Conservation (phyloP, 768 basidiomycete species). For the Leucosporidium yakuticum region DNA sequence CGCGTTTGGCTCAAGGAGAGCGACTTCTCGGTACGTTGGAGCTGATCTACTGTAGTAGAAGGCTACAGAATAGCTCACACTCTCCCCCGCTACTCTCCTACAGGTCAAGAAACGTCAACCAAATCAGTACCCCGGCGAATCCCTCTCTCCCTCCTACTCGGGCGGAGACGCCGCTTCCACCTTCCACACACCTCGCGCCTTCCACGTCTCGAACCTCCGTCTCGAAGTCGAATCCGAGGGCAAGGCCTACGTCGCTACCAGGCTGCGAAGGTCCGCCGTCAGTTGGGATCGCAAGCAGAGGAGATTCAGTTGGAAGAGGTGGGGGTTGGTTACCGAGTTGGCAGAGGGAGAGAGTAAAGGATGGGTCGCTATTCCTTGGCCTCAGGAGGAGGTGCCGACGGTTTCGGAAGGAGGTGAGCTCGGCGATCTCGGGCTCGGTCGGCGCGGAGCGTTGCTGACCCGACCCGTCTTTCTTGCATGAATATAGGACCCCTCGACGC, state of each 20-base stretch:
- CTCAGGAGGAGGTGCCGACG: slow-evolving; percentile 22
- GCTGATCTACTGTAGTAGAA: too few relatives aligned
- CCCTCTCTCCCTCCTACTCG: slow-evolving; percentile 11
- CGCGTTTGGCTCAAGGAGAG: slow-evolving; percentile 30
- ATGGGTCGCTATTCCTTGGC: slow-evolving; percentile 30
- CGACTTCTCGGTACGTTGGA: slow-evolving; percentile 28
- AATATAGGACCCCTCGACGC: slow-evolving; percentile 21
- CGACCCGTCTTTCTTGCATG: neutral
- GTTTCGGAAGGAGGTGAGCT: neutral
- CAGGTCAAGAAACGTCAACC: slow-evolving; percentile 32
- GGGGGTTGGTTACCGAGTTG: slow-evolving; percentile 24
- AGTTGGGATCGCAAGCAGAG: slow-evolving; percentile 24
- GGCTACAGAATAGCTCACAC: neutral
- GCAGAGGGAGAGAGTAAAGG: slow-evolving; percentile 10
- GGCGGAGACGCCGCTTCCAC: slow-evolving; percentile 11
- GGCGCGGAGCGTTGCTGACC: neutral
- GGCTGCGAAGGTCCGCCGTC: slow-evolving; percentile 19
- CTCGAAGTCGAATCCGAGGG: slow-evolving; percentile 23
- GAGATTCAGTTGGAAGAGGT: slow-evolving; percentile 30
- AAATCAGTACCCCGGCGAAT: slow-evolving; percentile 28
- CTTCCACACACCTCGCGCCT: slow-evolving; percentile 12
- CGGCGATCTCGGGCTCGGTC: neutral
- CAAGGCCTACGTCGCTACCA: slow-evolving; percentile 29
- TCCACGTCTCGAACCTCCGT: slow-evolving; percentile 35
- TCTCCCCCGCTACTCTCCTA: too few relatives aligned